Conservation (phyloP, 1,284 basidiomycete genomes). For the Cutaneotrichosporon dermatis region DNA sequence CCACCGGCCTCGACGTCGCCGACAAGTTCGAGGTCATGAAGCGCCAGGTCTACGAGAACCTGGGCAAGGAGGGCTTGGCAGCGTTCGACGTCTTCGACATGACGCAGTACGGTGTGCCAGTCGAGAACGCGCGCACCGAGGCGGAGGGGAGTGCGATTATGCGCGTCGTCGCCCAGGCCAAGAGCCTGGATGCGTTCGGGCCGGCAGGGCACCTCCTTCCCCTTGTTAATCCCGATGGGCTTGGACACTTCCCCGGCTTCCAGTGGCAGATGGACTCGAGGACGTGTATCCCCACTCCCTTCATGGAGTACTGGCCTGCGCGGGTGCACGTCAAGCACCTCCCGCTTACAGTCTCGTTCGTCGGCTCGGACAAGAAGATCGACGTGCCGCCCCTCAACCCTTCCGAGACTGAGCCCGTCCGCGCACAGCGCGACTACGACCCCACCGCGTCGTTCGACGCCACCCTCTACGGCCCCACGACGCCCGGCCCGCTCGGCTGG, state of each 20-base stretch:
- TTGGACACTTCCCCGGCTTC: conserved; percentile 24
- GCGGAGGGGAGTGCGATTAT: conserved; percentile 24
- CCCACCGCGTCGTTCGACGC: not conserved
- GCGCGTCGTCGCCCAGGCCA: conserved; percentile 27
- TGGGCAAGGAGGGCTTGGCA: conserved; percentile 1
- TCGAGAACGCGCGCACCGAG: conserved; percentile 19
- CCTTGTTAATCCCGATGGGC: conserved; percentile 18
- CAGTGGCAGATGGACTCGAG: conserved; percentile 11
- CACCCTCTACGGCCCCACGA: conserved; percentile 17
- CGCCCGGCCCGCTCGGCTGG: conserved; percentile 21
- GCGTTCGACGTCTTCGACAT: conserved; percentile 18
- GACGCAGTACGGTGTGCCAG: conserved; percentile 24
- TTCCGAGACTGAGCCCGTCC: not conserved
- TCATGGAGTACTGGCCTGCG: conserved; percentile 23
- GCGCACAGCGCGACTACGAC: conserved; percentile 13
- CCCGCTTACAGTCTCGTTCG: conserved; percentile 11
- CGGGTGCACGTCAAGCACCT: conserved; percentile 10
- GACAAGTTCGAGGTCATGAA: conserved; percentile 26
- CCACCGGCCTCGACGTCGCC: conserved; percentile 22
- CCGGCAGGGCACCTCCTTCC: conserved; percentile 4
- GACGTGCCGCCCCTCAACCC: conserved; percentile 1
- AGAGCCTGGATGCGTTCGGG: conserved; percentile 16
- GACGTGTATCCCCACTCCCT: conserved; percentile 10
- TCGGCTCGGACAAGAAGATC: conserved; percentile 5
- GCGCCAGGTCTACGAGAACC: conserved; percentile 17